These are phyloP conservation scores for Tilletia walkeri DNA, from an alignment of 1,284 basidiomycete genomes.

Conservation along the genomic window DNA sequence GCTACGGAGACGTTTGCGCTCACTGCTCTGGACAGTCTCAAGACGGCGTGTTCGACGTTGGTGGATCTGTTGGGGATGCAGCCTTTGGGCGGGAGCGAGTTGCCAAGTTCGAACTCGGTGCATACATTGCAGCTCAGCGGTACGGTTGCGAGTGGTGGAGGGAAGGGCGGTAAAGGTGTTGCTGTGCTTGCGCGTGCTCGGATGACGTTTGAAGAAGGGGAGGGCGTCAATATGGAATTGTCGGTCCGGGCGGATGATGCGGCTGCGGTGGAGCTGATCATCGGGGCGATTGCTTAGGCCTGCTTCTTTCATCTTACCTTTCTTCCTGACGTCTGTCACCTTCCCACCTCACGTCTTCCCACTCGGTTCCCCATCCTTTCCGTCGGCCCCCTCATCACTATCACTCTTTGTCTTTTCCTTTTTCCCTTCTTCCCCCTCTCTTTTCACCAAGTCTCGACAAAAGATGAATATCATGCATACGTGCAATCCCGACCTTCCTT, in stretches of 20 bases:
- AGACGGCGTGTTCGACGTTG: constrained; percentile 88
- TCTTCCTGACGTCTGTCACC: not conserved
- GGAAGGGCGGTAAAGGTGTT: constrained; percentile 75
- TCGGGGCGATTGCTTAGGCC: constrained; percentile 71
- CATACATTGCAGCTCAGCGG: constrained; percentile 94
- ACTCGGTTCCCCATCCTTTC: not conserved
- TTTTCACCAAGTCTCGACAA: too few relatives aligned
- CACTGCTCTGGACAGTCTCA: constrained; percentile 86
- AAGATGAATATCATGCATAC: too few relatives aligned
- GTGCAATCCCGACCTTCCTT: too few relatives aligned
- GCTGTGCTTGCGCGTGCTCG: constrained; percentile 80
- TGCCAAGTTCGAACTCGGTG: constrained; percentile 70
- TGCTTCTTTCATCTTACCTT: not conserved
- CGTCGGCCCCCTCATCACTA: not conserved
- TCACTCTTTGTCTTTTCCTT: too few relatives aligned
- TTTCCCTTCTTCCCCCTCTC: too few relatives aligned
- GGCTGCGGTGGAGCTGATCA: constrained; percentile 77
- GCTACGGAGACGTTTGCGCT: constrained; percentile 92
- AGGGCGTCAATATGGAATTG: constrained; percentile 94
- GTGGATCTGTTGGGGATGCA: constrained; percentile 96
- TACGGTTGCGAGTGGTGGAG: constrained; percentile 73
- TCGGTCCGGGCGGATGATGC: constrained; percentile 88
- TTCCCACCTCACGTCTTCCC: not conserved
- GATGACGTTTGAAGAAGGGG: constrained; percentile 87
- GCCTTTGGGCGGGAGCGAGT: constrained; percentile 67